Base-by-base conservation (phyloP, 306 rosid species). In the Cicer bijugum region DNA sequence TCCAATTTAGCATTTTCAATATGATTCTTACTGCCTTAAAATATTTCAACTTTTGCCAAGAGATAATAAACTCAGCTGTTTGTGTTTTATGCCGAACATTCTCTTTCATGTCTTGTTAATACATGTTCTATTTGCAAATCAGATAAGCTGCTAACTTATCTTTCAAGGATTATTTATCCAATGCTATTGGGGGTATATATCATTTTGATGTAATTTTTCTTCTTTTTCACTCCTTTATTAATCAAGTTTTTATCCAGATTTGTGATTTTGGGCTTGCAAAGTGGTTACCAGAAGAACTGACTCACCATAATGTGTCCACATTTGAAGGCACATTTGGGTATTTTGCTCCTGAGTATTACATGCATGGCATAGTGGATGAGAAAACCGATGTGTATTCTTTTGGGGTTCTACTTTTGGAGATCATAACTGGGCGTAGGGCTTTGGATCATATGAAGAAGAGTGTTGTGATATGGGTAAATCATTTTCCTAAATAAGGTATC, bases 241-340 rank as follows among this genome's bases (percentile, higher is more conserved):
- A 51, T 61, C 8, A 60, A 77, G 53, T 45, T 66, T 80, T 68
- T 55, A 39, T 73, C 55, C 85, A 94, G 99, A 94, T 94, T 68
- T 94, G 97, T 81, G 99, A 94, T 82, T 94, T 94, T 71, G 99
- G 99, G 75, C 91, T 94, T 62, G 95, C 99, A 46, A 94, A 88
- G 75, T 94, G 99, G 99, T 85, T 94, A 17, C 99, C 99, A 20
- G 82, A 87, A 68, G 89, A 91, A 14, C 82, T 87, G 88, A 84
- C 91, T 86, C 99, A 94, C 85, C 86, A 84, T 78, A 91, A 82
- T 53, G 92, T 88, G 64, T 69, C 93, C 12, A 88, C 82, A 78
- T 89, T 90, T 56, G 97, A 90, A 79, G 99, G 99, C 85, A 94
- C 99, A 38, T 94, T 94, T 69, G 97, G 97, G 99, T 94, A 94